phyloP scores from a whole-genome alignment of 108 stramenopile genomes.

The Cyclotella baltica region DNA sequence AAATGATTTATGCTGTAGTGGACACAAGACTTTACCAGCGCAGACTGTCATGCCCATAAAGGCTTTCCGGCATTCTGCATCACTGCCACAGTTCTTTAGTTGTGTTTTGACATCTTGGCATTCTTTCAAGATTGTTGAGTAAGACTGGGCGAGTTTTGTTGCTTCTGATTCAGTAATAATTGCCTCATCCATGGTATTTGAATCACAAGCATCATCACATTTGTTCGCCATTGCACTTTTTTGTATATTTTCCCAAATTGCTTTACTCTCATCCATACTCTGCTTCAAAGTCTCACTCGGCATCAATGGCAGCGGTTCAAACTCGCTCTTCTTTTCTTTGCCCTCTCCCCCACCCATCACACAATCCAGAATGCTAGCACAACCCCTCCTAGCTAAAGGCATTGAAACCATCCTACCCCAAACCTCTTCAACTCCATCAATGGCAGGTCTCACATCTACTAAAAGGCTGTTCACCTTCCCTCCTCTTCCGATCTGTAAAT shows the following conservation, averaged over 20 bases:
- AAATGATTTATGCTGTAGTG: constrained; percentile 77
- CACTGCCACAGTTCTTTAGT: constrained; percentile 64
- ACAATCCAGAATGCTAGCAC: constrained; percentile 37
- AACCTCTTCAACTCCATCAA: constrained; percentile 74
- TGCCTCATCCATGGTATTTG: neutral
- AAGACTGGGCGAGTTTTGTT: constrained; percentile 62
- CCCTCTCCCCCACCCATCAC: constrained; percentile 13
- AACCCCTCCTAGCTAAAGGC: constrained; percentile 75
- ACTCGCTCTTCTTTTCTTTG: constrained; percentile 45
- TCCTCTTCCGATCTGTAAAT: constrained; percentile 50
- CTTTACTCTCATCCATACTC: constrained; percentile 75
- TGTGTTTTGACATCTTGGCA: constrained; percentile 59
- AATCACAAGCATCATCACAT: neutral
- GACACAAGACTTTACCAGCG: constrained; percentile 83
- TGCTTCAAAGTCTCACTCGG: constrained; percentile 66
- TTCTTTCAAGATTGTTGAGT: constrained; percentile 57
- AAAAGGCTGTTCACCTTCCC: constrained; percentile 71
- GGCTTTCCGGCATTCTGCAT: constrained; percentile 78
- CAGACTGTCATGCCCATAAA: constrained; percentile 90
- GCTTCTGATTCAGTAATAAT: constrained; percentile 62
- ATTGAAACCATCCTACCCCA: constrained; percentile 78
- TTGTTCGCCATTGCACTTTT: constrained; percentile 42
- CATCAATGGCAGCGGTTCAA: constrained; percentile 68
- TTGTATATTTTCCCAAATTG: constrained; percentile 86
- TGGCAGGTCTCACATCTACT: constrained; percentile 97